Evolutionary conservation across 352 stramenopile genomes (phyloP).

Genomic region (Phytophthora aleatoria): DNA sequence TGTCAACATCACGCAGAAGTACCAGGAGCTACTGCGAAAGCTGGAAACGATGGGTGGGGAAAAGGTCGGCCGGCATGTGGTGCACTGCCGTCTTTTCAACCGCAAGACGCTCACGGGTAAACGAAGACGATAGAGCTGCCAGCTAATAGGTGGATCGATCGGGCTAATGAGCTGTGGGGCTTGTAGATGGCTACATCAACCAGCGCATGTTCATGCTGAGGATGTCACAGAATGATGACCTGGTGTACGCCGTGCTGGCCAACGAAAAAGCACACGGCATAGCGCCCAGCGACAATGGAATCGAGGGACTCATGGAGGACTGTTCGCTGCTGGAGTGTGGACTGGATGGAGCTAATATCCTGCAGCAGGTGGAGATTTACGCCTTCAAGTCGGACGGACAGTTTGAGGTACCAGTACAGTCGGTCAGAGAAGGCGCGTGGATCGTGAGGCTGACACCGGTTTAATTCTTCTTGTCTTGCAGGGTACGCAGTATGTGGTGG

Average conservation of each 20-base stretch:
- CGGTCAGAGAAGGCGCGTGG: background rate
- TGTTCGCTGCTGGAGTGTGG: conserved; percentile 84
- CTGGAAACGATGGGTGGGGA: conserved; percentile 80
- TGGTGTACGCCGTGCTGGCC: conserved; percentile 83
- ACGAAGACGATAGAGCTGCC: background rate
- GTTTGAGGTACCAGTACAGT: conserved; percentile 65
- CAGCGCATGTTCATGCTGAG: conserved; percentile 91
- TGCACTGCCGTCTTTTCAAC: conserved; percentile 89
- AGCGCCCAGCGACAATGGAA: conserved; percentile 67
- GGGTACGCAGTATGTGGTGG: conserved; percentile 82
- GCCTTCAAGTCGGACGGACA: conserved; percentile 88
- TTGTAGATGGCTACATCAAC: conserved; percentile 78
- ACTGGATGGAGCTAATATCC: conserved; percentile 82
- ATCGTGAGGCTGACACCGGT: background rate
- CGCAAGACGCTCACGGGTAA: conserved; percentile 78
- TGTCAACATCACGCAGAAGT: conserved; percentile 82
- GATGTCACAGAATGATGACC: conserved; percentile 89
- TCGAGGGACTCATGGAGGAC: conserved; percentile 75
- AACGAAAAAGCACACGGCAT: conserved; percentile 76
- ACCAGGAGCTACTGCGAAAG: conserved; percentile 88
- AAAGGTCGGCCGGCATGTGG: conserved; percentile 79
- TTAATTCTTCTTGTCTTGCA: conserved; percentile 15
- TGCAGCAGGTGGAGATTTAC: conserved; percentile 91
- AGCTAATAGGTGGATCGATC: background rate
- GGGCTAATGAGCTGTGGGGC: conserved; percentile 1